phyloP scores from a whole-genome alignment of 805 yeast species.

The Kodamaea lidongshanica region DNA sequence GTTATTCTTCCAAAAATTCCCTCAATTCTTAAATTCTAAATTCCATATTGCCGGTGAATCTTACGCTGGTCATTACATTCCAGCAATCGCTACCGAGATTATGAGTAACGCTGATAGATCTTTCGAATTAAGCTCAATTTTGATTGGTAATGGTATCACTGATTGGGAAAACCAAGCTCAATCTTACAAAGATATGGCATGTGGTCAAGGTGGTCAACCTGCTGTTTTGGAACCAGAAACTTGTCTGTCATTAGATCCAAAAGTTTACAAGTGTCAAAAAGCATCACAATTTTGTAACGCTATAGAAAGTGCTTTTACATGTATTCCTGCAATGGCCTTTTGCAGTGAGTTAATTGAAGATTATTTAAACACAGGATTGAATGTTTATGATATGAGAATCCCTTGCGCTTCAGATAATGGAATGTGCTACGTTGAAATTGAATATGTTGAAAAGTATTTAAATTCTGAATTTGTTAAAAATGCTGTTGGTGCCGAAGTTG shows the following conservation, averaged over 20 bases:
- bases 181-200: constrained; percentile 40
- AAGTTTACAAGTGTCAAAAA: constrained; percentile 29
- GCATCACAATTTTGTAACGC: constrained; percentile 28
- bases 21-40: constrained; percentile 14
- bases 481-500: constrained; percentile 52
- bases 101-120: constrained; percentile 18
- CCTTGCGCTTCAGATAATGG: constrained; percentile 44
- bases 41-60: constrained; percentile 25
- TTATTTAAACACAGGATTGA: constrained; percentile 45
- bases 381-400: constrained; percentile 59
- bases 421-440: constrained; percentile 48
- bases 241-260: constrained; percentile 31
- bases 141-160: constrained; percentile 42
- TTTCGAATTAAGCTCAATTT: constrained; percentile 30
- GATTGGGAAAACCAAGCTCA: constrained; percentile 37
- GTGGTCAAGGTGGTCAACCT: constrained; percentile 40
- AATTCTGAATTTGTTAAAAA: constrained; percentile 49
- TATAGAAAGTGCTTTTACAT: constrained; percentile 27
- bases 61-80: constrained; percentile 23
- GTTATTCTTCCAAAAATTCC: constrained; percentile 21
- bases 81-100: constrained; percentile 19
- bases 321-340: constrained; percentile 34
- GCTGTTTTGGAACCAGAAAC: constrained; percentile 28
- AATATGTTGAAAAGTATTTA: constrained; percentile 45
- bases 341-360: constrained; percentile 29